These are phyloP conservation scores for Coniochaeta sp. DNA, from an alignment of 2,329 filamentous ascomycete genomes.

Conservation along the genomic window DNA sequence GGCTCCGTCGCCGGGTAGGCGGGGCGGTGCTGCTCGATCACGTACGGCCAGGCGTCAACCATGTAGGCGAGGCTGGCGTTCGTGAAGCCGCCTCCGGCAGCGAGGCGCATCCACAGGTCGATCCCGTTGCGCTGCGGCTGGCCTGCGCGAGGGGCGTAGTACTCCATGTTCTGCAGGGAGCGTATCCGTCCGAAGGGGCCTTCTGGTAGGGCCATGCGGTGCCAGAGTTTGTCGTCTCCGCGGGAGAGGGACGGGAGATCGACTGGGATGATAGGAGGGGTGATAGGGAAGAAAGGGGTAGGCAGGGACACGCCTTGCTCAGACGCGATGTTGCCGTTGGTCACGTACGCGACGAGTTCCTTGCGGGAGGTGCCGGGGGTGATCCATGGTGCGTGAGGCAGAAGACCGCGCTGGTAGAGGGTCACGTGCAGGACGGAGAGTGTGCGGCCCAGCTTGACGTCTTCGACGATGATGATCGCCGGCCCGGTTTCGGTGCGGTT, in stretches of 20 bases:
- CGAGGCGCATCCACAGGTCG: constrained; percentile 62
- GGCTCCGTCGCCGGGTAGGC: constrained; percentile 19
- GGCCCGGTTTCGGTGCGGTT: constrained; percentile 27
- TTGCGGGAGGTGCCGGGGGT: constrained; percentile 19
- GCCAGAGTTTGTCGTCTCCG: constrained; percentile 22
- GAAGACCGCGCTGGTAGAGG: constrained; percentile 30
- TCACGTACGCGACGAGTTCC: constrained; percentile 29
- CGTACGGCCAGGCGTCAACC: constrained; percentile 60
- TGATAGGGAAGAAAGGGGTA: constrained; percentile 16
- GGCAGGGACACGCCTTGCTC: constrained; percentile 23
- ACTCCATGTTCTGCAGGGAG: constrained; percentile 21
- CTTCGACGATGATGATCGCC: constrained; percentile 28
- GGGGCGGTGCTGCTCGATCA: constrained; percentile 46
- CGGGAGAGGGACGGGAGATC: constrained; percentile 17
- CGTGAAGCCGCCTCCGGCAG: constrained; percentile 53
- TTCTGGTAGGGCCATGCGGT: background rate
- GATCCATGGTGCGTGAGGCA: constrained; percentile 25
- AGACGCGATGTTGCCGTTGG: constrained; percentile 22
- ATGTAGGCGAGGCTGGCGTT: constrained; percentile 58
- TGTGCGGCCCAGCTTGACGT: constrained; percentile 31
- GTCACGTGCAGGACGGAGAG: constrained; percentile 33
- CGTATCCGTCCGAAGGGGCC: constrained; percentile 11
- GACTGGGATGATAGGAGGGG: constrained; percentile 9
- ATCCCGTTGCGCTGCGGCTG: constrained; percentile 20
- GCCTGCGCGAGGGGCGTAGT: constrained; percentile 17